Conservation (phyloP, 2,329 filamentous ascomycete species). For the Biscogniauxia mediterranea region DNA sequence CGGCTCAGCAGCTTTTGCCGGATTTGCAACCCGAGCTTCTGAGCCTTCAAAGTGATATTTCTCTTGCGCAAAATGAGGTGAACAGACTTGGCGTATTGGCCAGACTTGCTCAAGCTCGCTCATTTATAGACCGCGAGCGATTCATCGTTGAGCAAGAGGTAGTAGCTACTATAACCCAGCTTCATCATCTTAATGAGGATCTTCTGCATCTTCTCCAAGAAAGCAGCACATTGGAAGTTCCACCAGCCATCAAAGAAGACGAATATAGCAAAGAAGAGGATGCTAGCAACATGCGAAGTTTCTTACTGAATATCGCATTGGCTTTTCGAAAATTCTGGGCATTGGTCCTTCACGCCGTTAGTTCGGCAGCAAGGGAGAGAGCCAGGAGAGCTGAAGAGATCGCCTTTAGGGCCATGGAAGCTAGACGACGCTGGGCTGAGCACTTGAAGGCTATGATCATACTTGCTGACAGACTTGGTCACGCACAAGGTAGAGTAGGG, state of each 20-base stretch:
- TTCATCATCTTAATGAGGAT: slow-evolving; percentile 2
- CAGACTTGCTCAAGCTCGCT: slow-evolving; percentile 9
- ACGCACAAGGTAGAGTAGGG: not conserved
- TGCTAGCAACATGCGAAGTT: not conserved
- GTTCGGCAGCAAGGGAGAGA: not conserved
- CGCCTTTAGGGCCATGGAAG: not conserved
- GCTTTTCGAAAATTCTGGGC: slow-evolving; percentile 3
- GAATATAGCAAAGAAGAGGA: not conserved
- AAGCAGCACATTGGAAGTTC: slow-evolving; percentile 5
- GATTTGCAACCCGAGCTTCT: slow-evolving; percentile 1
- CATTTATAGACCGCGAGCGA: slow-evolving; percentile 8
- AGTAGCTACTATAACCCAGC: not conserved
- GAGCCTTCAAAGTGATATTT: slow-evolving; percentile 1
- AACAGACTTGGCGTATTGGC: slow-evolving; percentile 6
- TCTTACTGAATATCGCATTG: slow-evolving; percentile 1
- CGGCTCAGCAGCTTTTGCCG: slow-evolving; percentile 1
- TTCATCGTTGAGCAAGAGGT: not conserved
- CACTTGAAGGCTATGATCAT: not conserved
- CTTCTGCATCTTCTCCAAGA: slow-evolving; percentile 3
- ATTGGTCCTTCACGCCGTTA: not conserved
- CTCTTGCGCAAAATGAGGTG: slow-evolving; percentile 6
- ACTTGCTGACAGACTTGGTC: not conserved
- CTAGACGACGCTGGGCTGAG: slow-evolving; percentile 2
- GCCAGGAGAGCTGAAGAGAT: not conserved
- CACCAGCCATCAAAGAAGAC: not conserved